Percentiles rank a stretch among this genome's conserved stretches.
Evolutionary conservation across 441 rosid species (phyloP).

Genomic region (Arabidopsis lyrata): DNA sequence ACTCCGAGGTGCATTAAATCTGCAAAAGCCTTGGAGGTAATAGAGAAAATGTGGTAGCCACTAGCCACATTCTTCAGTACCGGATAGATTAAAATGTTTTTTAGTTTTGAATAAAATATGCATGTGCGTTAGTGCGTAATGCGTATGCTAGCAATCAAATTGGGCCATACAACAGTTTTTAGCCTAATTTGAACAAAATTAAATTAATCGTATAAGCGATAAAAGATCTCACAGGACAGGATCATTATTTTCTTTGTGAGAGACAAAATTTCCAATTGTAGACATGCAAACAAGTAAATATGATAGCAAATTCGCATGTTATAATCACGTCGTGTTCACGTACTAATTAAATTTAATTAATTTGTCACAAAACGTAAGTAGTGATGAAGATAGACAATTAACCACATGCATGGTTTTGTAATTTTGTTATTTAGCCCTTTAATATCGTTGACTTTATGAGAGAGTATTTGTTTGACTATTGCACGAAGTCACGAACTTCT

Average conservation of each 20-base stretch:
- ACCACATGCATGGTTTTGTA: slow-evolving; percentile 12
- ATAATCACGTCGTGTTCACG: slow-evolving; percentile 27
- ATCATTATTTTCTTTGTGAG: background rate
- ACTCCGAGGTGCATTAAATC: slow-evolving; percentile 61
- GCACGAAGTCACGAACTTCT: slow-evolving; percentile 26
- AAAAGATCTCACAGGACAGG: background rate
- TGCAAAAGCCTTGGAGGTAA: background rate
- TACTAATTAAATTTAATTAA: background rate
- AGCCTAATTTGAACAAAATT: background rate
- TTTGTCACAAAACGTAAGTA: slow-evolving; percentile 13
- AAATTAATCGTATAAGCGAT: background rate
- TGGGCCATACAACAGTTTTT: background rate
- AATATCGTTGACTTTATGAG: slow-evolving; percentile 18
- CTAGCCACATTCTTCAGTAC: slow-evolving; percentile 4
- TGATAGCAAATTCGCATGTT: slow-evolving; percentile 7
- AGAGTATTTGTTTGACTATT: slow-evolving; percentile 14
- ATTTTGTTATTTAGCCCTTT: background rate
- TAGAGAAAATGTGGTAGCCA: background rate
- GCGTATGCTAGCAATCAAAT: background rate
- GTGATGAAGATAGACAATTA: slow-evolving; percentile 14
- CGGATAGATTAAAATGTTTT: background rate
- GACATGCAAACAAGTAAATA: slow-evolving; percentile 17
- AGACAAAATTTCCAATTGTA: background rate
- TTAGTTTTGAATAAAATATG: background rate
- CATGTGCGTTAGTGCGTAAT: background rate